Base-by-base conservation (phyloP, 2,329 filamentous ascomycete species). In the Botryotinia globosa region DNA sequence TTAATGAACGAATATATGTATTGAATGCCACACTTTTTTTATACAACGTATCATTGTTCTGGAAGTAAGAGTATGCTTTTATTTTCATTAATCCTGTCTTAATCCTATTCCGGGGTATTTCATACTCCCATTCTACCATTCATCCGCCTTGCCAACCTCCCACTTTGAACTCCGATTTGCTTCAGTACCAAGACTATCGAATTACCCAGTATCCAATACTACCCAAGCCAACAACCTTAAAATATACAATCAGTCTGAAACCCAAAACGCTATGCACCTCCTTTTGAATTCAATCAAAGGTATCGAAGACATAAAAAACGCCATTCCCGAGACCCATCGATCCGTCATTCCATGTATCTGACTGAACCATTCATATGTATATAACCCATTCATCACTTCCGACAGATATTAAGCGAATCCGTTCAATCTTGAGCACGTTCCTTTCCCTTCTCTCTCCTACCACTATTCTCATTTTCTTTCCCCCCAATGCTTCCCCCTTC, bases 401-500 rank as follows among this genome's bases (percentile, higher is more conserved):
- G 2, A 9, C 12, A 25, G 18, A 20, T 22, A 29, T 51, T 2
- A 51, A 51, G 48, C 25, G 48, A 65, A 45, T 7, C 44, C 37
- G 16, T 39, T 67, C 39, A 72, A 44, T 69, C 45, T 37, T 42
- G 29, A 42, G 32, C 65, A 12, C 39, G 61, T n/a, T 20, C 44
- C 18, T 69, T 69, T 14, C 65, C 56, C 37, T 69, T 72, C 1
- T 44, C 29, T 8, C 48, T 58, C 22, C 32, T 42, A n/a, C 32
- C 20, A n/a, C n/a, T 25, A 34, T 29, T 62, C 20, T 3, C 44
- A 68, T 39, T n/a, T 48, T 62, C 45, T 51, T 58, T 73, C 29
- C 22, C 67, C 37, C 59, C 72, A 42, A 61, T 74, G 8, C 74
- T 70, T 69, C 74, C 75, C 2, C 69, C 66, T 58, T 76, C 73